Evolutionary conservation across 768 basidiomycete species (phyloP), one percentile per base, ranked within the genome.

Genomic region (Astraeus odoratus): DNA sequence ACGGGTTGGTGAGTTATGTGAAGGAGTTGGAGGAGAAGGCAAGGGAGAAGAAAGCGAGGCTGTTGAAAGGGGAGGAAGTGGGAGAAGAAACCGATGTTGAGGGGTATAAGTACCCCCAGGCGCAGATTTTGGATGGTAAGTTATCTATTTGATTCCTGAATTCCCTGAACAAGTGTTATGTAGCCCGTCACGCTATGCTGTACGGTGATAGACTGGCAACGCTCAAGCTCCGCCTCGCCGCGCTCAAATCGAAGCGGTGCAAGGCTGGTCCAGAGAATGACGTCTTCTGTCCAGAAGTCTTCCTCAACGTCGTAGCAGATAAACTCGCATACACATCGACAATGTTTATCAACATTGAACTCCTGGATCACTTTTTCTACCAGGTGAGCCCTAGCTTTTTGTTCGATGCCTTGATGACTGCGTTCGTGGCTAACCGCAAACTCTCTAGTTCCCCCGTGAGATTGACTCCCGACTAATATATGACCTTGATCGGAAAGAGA

Each of bases 321-420:
- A 98, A 99, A 65, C 74, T 99, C 33, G 92, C 94, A 1, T 84
- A 92, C 59, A 98, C 95, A 0, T 90, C 92, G 3, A 81, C 94
- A 2, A 91, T 97, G 86, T 98, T 98, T 65, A 96, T 99, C 74
- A 96, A 93, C 68, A 96, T 99, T 48, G 96, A 99, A 62, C 73
- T 99, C 8, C 77, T 98, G 1, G 94, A 96, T 57, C 94, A 97
- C 55, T 99, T 98, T 75, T 98, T 98, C 73, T 96, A 98, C 58
- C 91, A 95, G 74, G 91, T 88, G 53, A 35, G 76, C 60, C 19
- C n/a, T 6, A n/a, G 3, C 12, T 37, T 45, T 18, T 27, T 18
- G 18, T 9, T 12, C 13, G 15, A 10, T 18, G 9, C 18, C n/a
- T 0, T 6, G 4, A 7, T 13, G 9, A 34, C 34, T 50, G 22